Conservation (phyloP, 768 basidiomycete species). For the Leccinum subgranulosum region DNA sequence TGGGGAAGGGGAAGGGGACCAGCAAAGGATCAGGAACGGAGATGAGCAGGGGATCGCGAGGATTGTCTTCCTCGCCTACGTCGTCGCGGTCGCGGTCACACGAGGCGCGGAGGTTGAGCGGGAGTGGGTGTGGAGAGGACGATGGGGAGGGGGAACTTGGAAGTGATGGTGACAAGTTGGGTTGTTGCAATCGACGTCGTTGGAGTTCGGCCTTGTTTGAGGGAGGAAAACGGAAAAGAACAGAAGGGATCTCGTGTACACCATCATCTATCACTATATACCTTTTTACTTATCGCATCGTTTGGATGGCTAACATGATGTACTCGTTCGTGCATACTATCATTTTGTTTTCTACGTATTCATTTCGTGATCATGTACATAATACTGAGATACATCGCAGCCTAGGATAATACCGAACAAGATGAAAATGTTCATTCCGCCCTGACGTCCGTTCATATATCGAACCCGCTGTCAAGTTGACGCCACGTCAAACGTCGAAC, state of each 20-base stretch:
- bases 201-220: constrained; percentile 4
- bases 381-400: background rate
- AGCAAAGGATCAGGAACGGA: too few relatives aligned
- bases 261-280: background rate
- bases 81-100: constrained; percentile 4
- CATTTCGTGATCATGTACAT: background rate
- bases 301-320: background rate
- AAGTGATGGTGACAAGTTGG: constrained; percentile 24
- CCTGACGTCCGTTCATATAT: too few relatives aligned
- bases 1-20: too few relatives aligned
- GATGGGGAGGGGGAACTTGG: constrained; percentile 6
- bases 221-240: too few relatives aligned
- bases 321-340: background rate
- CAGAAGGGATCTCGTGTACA: background rate
- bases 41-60: background rate
- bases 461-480: constrained; percentile 12
- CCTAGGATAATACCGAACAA: too few relatives aligned
- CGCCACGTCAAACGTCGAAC: background rate
- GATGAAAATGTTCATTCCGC: too few relatives aligned
- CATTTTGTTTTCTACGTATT: background rate
- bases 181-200: background rate
- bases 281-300: background rate
- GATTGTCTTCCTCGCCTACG: background rate
- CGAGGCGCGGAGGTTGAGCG: constrained; percentile 1
- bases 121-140: background rate